These are phyloP conservation scores for Juncus effusus DNA, from an alignment of 176 grass and related monocot genomes.

Conservation along the genomic window DNA sequence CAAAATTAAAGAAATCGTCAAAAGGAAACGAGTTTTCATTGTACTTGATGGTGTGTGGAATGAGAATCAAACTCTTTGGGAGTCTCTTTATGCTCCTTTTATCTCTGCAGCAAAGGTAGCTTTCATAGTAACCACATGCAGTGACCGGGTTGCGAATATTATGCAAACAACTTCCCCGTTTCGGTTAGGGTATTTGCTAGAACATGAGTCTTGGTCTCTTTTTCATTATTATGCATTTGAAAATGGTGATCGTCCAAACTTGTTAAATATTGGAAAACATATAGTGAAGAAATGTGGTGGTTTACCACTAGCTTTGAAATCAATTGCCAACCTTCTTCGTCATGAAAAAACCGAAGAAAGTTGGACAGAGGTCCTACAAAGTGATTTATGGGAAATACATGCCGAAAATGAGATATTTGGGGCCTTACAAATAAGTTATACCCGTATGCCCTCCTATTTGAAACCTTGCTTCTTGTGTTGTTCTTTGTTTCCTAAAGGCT, in stretches of 20 bases:
- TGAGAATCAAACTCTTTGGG: background rate
- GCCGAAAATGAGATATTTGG: background rate
- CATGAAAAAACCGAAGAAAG: background rate
- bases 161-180: background rate
- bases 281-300: slow-evolving; percentile 3
- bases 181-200: background rate
- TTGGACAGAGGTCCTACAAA: background rate
- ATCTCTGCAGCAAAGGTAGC: too few species aligned
- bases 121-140: too few species aligned
- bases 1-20: background rate
- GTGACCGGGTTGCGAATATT: background rate
- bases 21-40: background rate
- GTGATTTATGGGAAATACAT: slow-evolving; percentile 7
- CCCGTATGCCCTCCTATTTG: too few species aligned
- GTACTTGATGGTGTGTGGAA: slow-evolving; percentile 9
- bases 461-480: too few species aligned
- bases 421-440: too few species aligned
- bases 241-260: background rate
- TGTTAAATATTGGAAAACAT: background rate
- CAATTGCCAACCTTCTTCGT: background rate
- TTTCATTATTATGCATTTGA: background rate
- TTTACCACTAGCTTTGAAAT: background rate
- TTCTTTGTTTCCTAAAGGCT: too few species aligned
- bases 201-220: background rate
- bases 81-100: background rate